These are phyloP conservation scores for Rauvolfia tetraphylla DNA, from an alignment of 257 asterid species.

Conservation along the genomic window DNA sequence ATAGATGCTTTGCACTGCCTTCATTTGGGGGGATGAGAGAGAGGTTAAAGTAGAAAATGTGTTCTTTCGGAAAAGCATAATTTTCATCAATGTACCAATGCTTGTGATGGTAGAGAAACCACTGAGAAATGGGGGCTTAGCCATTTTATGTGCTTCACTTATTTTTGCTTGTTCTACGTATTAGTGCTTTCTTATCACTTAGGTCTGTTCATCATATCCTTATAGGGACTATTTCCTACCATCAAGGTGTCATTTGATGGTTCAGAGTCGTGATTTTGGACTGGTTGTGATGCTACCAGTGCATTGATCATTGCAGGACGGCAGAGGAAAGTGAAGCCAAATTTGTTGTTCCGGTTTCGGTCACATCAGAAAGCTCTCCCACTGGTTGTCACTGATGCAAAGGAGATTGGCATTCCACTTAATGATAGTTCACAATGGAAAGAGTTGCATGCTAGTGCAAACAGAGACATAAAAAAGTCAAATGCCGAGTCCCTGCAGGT, in stretches of 20 bases:
- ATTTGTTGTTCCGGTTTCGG: constrained; percentile 38
- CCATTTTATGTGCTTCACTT: not conserved
- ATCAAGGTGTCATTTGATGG: not conserved
- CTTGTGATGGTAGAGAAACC: not conserved
- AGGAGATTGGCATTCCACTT: constrained; percentile 26
- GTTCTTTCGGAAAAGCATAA: not conserved
- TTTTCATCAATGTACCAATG: too few relatives aligned
- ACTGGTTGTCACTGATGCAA: constrained; percentile 30
- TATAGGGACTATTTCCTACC: not conserved
- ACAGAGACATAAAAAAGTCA: constrained; percentile 27
- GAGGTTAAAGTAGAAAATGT: not conserved
- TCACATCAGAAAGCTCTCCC: constrained; percentile 34
- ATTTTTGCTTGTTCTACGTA: not conserved
- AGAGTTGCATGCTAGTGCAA: constrained; percentile 32
- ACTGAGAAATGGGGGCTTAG: not conserved
- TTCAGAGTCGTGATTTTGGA: constrained; percentile 8
- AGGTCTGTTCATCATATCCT: not conserved
- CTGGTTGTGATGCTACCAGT: constrained; percentile 13
- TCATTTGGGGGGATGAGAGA: not conserved
- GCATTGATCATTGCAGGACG: constrained; percentile 39
- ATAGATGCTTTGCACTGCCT: not conserved
- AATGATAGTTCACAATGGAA: constrained; percentile 22
- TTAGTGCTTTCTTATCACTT: not conserved
- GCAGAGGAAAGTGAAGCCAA: constrained; percentile 47
- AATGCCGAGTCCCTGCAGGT: constrained; percentile 29